Conservation (phyloP, 768 basidiomycete genomes). For the Phylloporus sp. region DNA sequence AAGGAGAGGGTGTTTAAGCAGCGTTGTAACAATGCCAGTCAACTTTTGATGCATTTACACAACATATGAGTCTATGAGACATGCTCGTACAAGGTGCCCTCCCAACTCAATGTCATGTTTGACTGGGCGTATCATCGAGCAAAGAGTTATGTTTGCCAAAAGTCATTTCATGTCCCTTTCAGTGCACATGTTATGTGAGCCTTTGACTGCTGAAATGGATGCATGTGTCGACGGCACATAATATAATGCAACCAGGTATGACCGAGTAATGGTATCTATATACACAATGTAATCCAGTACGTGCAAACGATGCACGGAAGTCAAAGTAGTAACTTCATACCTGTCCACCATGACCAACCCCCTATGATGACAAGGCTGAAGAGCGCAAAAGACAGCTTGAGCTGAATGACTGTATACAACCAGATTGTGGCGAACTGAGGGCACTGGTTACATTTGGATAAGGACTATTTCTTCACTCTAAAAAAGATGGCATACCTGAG, state of each 20-base stretch:
- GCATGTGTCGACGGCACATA: constrained; percentile 11
- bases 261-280: not conserved
- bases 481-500: constrained; percentile 47
- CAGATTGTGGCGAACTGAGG: constrained; percentile 77
- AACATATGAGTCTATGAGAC: not conserved
- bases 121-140: constrained; percentile 77
- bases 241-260: constrained; percentile 7
- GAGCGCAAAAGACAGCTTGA: constrained; percentile 59
- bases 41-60: constrained; percentile 1
- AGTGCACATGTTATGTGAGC: constrained; percentile 1
- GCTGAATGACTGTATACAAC: constrained; percentile 69
- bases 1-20: constrained; percentile 47
- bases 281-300: not conserved
- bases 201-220: not conserved
- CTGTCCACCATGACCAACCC: constrained; percentile 58
- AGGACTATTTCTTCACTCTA: not conserved
- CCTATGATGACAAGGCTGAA: constrained; percentile 50
- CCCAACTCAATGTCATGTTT: constrained; percentile 54
- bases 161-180: not conserved
- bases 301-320: not conserved
- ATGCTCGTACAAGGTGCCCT: constrained; percentile 79
- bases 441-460: constrained; percentile 38
- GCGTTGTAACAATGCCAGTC: not conserved
- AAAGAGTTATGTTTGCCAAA: constrained; percentile 36
- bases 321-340: constrained; percentile 42